These are phyloP conservation scores for Macrophomina pseudophaseolina DNA, from an alignment of 2,329 filamentous ascomycete species.

Conservation along the genomic window DNA sequence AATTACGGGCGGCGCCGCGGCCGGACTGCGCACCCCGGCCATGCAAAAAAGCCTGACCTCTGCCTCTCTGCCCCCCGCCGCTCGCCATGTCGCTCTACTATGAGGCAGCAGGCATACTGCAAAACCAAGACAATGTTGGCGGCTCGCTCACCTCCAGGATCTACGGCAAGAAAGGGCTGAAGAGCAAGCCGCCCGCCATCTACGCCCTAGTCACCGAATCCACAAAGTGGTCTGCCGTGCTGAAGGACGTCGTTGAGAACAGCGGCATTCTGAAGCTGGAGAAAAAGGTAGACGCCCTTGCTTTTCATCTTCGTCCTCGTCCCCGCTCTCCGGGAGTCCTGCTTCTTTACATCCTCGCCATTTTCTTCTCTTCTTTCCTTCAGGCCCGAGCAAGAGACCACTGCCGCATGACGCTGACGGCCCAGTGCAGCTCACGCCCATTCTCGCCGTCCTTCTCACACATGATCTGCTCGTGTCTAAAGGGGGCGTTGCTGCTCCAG, in stretches of 20 bases:
- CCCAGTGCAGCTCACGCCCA: slow-evolving; percentile 70
- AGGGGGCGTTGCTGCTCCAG: slow-evolving; percentile 79
- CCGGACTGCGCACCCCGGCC: not conserved
- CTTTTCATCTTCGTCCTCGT: slow-evolving; percentile 4
- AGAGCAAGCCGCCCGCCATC: slow-evolving; percentile 78
- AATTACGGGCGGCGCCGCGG: not conserved
- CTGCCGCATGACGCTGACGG: not conserved
- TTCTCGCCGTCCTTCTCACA: slow-evolving; percentile 78
- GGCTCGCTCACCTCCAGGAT: slow-evolving; percentile 87
- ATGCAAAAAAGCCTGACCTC: slow-evolving; percentile 11
- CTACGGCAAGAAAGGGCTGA: slow-evolving; percentile 74
- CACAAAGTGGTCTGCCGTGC: slow-evolving; percentile 84
- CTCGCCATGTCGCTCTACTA: slow-evolving; percentile 87
- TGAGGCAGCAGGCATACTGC: slow-evolving; percentile 80
- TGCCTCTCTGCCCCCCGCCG: not conserved
- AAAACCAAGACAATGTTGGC: slow-evolving; percentile 65
- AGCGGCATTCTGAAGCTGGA: slow-evolving; percentile 78
- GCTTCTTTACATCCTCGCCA: not conserved
- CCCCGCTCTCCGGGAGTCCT: not conserved
- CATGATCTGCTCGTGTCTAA: slow-evolving; percentile 87
- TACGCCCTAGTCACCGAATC: slow-evolving; percentile 88
- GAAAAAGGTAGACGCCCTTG: slow-evolving; percentile 68
- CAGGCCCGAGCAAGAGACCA: too few relatives aligned
- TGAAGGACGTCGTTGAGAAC: slow-evolving; percentile 89
- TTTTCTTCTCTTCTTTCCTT: not conserved